Percentiles rank a stretch among this genome's conserved stretches.
phyloP scores from a whole-genome alignment of 1,284 basidiomycete genomes.

The Cerrena zonata region DNA sequence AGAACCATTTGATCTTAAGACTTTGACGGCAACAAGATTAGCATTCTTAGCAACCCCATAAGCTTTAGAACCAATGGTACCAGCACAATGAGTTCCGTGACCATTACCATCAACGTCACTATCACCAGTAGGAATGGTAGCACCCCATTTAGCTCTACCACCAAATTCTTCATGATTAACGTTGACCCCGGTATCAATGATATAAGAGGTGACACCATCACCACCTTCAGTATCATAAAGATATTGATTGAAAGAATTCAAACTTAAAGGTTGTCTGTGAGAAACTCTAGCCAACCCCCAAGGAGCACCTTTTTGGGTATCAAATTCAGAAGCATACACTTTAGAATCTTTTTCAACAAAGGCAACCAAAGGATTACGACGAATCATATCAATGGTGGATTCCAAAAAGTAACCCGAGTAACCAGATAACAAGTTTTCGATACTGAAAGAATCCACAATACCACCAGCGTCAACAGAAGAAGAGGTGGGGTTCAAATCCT shows the following conservation, averaged over 20 bases:
- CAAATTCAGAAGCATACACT: constrained; percentile 71
- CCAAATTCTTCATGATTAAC: constrained; percentile 82
- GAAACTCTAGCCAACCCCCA: constrained; percentile 97
- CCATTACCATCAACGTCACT: constrained; percentile 36
- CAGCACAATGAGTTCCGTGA: constrained; percentile 39
- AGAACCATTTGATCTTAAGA: constrained; percentile 86
- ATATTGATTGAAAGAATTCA: constrained; percentile 87
- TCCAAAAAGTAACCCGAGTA: constrained; percentile 84
- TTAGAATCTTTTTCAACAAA: constrained; percentile 92
- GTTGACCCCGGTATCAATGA: constrained; percentile 87
- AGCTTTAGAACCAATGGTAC: constrained; percentile 40
- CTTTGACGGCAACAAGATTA: constrained; percentile 93
- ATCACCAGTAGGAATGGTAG: constrained; percentile 50
- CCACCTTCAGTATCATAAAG: constrained; percentile 73
- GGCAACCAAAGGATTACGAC: constrained; percentile 84
- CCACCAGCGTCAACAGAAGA: too few relatives aligned
- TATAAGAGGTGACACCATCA: constrained; percentile 72
- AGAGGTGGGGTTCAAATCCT: too few relatives aligned
- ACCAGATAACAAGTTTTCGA: too few relatives aligned
- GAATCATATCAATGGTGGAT: constrained; percentile 72
- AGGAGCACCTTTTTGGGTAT: constrained; percentile 72
- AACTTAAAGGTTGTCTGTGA: constrained; percentile 73
- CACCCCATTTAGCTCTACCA: constrained; percentile 35
- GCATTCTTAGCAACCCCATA: constrained; percentile 95
- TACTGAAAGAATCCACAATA: too few relatives aligned